phyloP scores from a whole-genome alignment of 495 filamentous ascomycete species.

The Trichoderma orchidacearum region DNA sequence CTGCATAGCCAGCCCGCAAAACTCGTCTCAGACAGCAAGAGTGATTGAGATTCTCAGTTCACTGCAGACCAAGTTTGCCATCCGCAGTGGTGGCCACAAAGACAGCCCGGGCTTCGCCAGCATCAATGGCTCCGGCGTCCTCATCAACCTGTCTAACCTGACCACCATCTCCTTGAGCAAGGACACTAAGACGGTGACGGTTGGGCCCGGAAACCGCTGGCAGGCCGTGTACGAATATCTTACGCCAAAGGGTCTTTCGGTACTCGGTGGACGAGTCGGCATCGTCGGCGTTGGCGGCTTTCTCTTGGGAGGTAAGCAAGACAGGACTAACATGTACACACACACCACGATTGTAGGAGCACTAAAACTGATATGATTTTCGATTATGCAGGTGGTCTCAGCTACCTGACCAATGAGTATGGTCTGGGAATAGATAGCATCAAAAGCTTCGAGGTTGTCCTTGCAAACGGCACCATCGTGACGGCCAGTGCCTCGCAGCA shows the following conservation, averaged over 20 bases:
- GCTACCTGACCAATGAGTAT: constrained; percentile 9
- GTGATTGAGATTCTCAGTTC: too few relatives aligned
- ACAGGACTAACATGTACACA: too few relatives aligned
- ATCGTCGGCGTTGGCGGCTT: constrained; percentile 26
- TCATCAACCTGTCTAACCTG: constrained; percentile 16
- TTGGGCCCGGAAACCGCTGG: constrained; percentile 30
- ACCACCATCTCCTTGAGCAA: neutral
- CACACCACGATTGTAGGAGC: too few relatives aligned
- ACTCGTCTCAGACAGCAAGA: too few relatives aligned
- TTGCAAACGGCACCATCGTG: constrained; percentile 29
- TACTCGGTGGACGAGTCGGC: constrained; percentile 23
- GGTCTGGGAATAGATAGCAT: constrained; percentile 34
- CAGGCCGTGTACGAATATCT: constrained; percentile 24
- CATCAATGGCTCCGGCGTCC: constrained; percentile 18
- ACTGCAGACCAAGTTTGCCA: constrained; percentile 29
- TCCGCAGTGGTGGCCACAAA: constrained; percentile 31
- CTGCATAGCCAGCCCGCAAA: too few relatives aligned
- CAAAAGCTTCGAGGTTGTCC: constrained; percentile 30
- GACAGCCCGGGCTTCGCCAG: constrained; percentile 23
- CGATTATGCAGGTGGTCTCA: too few relatives aligned
- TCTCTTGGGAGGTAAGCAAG: constrained; percentile 22
- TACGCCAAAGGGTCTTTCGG: constrained; percentile 17
- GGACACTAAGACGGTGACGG: neutral
- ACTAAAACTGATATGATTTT: too few relatives aligned
- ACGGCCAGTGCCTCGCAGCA: constrained; percentile 27